Base-by-base conservation (phyloP, 2,329 filamentous ascomycete genomes). In the Hypoxylon sp. region DNA sequence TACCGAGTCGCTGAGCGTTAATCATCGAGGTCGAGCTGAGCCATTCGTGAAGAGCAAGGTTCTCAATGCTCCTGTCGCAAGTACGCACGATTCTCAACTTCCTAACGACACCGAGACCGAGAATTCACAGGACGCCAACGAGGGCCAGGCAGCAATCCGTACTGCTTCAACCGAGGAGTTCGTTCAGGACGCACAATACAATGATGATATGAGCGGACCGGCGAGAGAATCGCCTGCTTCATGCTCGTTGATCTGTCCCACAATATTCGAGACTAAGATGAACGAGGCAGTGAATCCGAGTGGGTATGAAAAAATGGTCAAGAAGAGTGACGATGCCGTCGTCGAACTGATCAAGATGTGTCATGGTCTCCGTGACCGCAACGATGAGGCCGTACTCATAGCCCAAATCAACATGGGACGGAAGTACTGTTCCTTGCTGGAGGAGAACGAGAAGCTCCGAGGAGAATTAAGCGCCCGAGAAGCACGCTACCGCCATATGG, bases 361-460 rank as follows among this genome's bases (percentile, higher is more conserved):
- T 14, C 43, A 16, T 8, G 23, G 43, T 9, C 23, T 47, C 23
- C 43, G 25, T 19, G 43, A 47, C 7, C 23, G 25, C 3, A 14
- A 47, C 6, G 43, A 25, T n/a, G 16, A 5, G 5, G 12, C 43
- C 21, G 23, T 47, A 9, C 43, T 47, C 43, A 9, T 29, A 11
- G 43, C 43, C 21, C 43, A 47, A 14, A 47, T 47, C 43, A 27
- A 27, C 23, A 27, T 47, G n/a, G 43, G 43, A n/a, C 11, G 14
- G 12, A 47, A 47, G 5, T 47, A 47, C 14, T 27, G 23, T 6
- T 6, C 21, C 43, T 6, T 27, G n/a, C 21, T 47, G 8, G 43
- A 47, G 25, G 43, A 47, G 21, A 47, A 47, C 23, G 14, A 27
- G 21, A 47, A 47, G 25, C 21, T 47, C 14, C 21, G 43, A 47